Base-by-base conservation (phyloP, 2,329 filamentous ascomycete species). In the Lecanicillium sp. region DNA sequence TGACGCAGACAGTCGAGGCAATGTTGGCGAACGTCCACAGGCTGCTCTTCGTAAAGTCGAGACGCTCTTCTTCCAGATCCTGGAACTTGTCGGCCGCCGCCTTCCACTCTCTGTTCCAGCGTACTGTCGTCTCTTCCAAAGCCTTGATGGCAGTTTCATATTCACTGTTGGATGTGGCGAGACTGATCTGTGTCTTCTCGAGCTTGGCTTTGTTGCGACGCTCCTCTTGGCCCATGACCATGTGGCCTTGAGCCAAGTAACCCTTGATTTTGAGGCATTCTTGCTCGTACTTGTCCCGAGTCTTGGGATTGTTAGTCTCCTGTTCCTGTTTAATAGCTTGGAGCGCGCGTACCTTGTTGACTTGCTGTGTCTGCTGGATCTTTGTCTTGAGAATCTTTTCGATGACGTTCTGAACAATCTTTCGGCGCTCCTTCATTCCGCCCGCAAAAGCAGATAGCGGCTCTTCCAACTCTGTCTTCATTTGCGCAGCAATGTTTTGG, bases 151-250 rank as follows among this genome's bases (percentile, higher is more conserved):
- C 90, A 44, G 81, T 81, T 66, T 98, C 91, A 63, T 98, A 98
- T 59, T 97, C 93, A 37, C 82, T 84, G 67, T 94, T 97, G 52
- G 90, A 90, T 7, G 84, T 83, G 1, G 90, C 90, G 51, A 98
- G 78, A 60, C 90, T 94, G 58, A 96, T 93, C 65, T 98, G 93
- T 1, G 93, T 97, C 77, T 98, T 98, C 67, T 98, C 93, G 36
- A 98, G 78, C 68, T 95, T 97, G 19, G 91, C 90, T 70, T 98
- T 98, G 68, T 98, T 98, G 70, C 95, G 96, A 23, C 93, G 83
- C 71, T 98, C 93, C 65, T 98, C 93, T 59, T 98, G 93, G 12
- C 93, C 93, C 93, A 98, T 98, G 50, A 98, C 93, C 93, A 98
- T 98, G 65, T 98, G 94, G 9, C 93, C 93, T 67, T 98, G 93